phyloP scores from a whole-genome alignment of 1,139 yeast genomes.

The Arxiozyma telluris region DNA sequence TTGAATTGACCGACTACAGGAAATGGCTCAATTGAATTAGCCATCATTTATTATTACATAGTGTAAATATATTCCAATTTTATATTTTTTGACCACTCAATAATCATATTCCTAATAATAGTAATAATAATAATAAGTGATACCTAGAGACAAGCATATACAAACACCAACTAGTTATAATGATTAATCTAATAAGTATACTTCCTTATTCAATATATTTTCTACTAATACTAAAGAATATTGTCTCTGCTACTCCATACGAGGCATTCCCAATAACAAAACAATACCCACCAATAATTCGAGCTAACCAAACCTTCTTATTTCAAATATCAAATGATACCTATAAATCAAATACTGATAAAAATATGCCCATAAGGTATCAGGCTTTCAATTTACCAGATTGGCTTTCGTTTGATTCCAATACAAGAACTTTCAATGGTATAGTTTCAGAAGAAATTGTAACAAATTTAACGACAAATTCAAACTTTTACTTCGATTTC shows the following conservation, averaged over 20 bases:
- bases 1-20: background rate
- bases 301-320: constrained; percentile 52
- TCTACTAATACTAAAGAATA: background rate
- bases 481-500: constrained; percentile 33
- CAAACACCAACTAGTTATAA: background rate
- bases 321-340: constrained; percentile 70
- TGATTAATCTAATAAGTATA: background rate
- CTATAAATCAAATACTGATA: constrained; percentile 41
- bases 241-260: constrained; percentile 35
- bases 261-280: constrained; percentile 72
- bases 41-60: background rate
- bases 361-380: constrained; percentile 41
- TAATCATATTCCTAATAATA: too few species aligned
- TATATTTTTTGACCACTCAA: too few species aligned
- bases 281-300: constrained; percentile 83
- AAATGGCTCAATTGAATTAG: background rate
- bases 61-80: background rate
- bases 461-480: constrained; percentile 17
- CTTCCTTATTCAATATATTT: background rate
- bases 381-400: constrained; percentile 51
- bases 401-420: constrained; percentile 70
- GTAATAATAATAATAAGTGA: too few species aligned
- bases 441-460: constrained; percentile 47
- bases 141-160: too few species aligned
- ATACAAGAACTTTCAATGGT: constrained; percentile 58